Evolutionary conservation across 2,329 filamentous ascomycete genomes (phyloP), one percentile per base, ranked within the genome.

Genomic region (Saccharata proteae): DNA sequence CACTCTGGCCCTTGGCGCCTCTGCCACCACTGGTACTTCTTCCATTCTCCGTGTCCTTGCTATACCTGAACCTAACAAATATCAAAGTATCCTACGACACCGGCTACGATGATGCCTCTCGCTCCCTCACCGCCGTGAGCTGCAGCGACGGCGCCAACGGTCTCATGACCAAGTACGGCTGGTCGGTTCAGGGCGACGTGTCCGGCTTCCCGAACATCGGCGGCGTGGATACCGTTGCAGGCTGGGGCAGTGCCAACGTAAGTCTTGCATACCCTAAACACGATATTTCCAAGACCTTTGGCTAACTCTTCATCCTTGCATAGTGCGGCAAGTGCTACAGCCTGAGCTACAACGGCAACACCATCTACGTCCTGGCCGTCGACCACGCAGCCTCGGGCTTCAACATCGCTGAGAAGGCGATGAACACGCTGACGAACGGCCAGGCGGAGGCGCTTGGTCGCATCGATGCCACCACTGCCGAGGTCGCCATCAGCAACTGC

Each of bases 81-180:
- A 7, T 13, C 21, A 30, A 12, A 18, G 78, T 85, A 47, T 77
- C 76, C 41, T 88, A 77, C 56, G 80, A 86, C 58, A 57, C 60
- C 13, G 73, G 67, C 48, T 90, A 82, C 59, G 80, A 86, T 48
- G 59, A 77, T 40, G 51, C 51, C 26, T 42, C 42, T 37, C 67
- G 73, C 36, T 62, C 69, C 26, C 52, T 86, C 33, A 62, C 56
- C 19, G 52, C 47, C 4, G 65, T 84, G 26, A 52, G 74, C 38
- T 84, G 78, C 68, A 78, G 72, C 18, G 72, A 82, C 47, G 78
- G 78, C 33, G 27, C 39, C 38, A 77, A 81, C 55, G 78, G 78
- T 36, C 65, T 83, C 39, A 70, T 71, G 40, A 73, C 67, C 44
- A 67, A 62, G 45, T 71, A 71, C 57, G 63, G 63, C 43, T 80